phyloP scores from a whole-genome alignment of 176 grass and related monocot species.

The Puya raimondii region DNA sequence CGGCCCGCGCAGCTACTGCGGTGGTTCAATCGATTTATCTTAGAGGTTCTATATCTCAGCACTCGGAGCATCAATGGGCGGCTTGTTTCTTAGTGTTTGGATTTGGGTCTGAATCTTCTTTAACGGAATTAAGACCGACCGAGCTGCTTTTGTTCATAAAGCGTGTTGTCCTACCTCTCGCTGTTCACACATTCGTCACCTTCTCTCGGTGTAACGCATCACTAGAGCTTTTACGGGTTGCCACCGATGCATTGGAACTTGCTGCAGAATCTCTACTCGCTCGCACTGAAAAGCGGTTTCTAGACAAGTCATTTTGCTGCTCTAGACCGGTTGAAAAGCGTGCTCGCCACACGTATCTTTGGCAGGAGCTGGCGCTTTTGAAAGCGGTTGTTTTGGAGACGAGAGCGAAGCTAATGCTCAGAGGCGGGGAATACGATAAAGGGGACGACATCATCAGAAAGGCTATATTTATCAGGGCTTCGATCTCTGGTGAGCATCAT shows the following conservation, averaged over 20 bases:
- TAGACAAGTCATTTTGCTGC: slow-evolving; percentile 47
- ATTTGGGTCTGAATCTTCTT: slow-evolving; percentile 65
- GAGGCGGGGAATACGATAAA: slow-evolving; percentile 74
- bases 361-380: slow-evolving; percentile 86
- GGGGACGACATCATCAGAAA: slow-evolving; percentile 91
- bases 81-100: slow-evolving; percentile 78
- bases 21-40: slow-evolving; percentile 72
- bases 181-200: slow-evolving; percentile 76
- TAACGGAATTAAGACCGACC: slow-evolving; percentile 54
- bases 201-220: slow-evolving; percentile 70
- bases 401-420: slow-evolving; percentile 81
- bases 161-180: slow-evolving; percentile 72
- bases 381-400: slow-evolving; percentile 86
- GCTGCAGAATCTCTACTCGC: slow-evolving; percentile 74
- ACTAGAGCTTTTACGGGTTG: slow-evolving; percentile 60
- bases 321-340: slow-evolving; percentile 38
- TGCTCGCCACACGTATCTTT: slow-evolving; percentile 53
- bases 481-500: slow-evolving; percentile 84
- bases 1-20: slow-evolving; percentile 37
- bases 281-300: slow-evolving; percentile 60
- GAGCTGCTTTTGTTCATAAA: slow-evolving; percentile 73
- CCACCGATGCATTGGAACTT: slow-evolving; percentile 62
- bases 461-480: slow-evolving; percentile 87
- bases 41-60: slow-evolving; percentile 64
- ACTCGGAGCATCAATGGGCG: slow-evolving; percentile 78